Evolutionary conservation across 2,329 filamentous ascomycete genomes (phyloP), one percentile per base, ranked within the genome.

Genomic region (Emmonsiellopsis sp.): DNA sequence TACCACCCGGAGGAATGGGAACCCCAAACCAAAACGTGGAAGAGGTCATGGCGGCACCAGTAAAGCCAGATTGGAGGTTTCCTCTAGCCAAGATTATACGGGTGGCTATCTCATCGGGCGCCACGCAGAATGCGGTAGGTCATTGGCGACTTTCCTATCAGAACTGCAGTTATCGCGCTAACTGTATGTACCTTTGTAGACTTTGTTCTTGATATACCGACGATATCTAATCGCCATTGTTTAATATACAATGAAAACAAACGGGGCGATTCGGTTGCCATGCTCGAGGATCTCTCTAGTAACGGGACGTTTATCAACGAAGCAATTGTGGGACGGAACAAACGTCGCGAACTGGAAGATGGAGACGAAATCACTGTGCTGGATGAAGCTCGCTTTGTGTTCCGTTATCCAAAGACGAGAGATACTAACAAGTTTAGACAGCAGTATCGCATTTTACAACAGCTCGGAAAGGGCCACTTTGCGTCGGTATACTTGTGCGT

Each of bases 301-400:
- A 98, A 98, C 66, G 93, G 93, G 49, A 98, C 94, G 0, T 98
- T 91, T 66, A 86, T 98, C 62, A 97, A 97, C 64, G 90, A 96
- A 62, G 86, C 85, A 13, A 79, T 95, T 33, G 82, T 98, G 27
- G 93, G 93, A 27, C 85, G 92, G 50, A 98, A 98, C 69, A 89
- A 95, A 69, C 81, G 89, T 52, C 83, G 92, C 55, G 89, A 95
- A 67, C 77, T 98, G 32, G 79, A 90, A 61, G 89, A 97, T 62
- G 84, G 87, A 39, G 93, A 98, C 61, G 91, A 97, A 68, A 87
- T 98, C 49, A 86, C 87, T 6, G 84, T 98, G 34, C 78, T 95
- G 48, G 84, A 89, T 62, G 85, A 88, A 65, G 88, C 88, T 7
- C 83, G 88, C 21, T 98, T 94, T 70, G 82, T 95, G 53, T 98